Base-by-base conservation (phyloP, 345 rosid species). In the Eucalyptus rudis region DNA sequence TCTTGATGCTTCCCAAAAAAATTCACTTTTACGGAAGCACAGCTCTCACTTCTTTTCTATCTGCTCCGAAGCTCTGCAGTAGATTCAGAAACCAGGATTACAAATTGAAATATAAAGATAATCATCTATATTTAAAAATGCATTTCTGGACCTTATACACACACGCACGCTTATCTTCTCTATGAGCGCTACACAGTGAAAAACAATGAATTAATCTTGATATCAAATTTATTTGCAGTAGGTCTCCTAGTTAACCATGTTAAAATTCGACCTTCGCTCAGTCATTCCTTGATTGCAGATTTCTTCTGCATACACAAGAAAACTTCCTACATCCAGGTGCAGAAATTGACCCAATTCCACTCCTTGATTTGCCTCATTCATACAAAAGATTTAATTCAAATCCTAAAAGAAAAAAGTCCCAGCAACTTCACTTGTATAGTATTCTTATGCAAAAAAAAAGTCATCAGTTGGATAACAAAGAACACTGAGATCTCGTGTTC, bases 31-130 rank as follows among this genome's bases (percentile, higher is more conserved):
- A 96, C 49, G 98, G 99, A 92, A 98, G 97, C 40, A 89, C 88
- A 29, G 91, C 95, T 91, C 95, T 94, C 56, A 95, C 92, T 92
- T 96, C 98, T 93, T 97, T 98, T 94, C 99, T 95, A 87, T 97
- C 99, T 44, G 97, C 93, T 92, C 99, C 99, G 81, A 87, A 96
- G 43, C 96, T 90, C 99, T 95, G 93, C 88, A 89, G 86, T 91
- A 86, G 83, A 83, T 71, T 76, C 76, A 88, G 40, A 43, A 40
- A 49, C 13, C 68, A 79, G 22, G n/a, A 76, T 76, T 76, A 36
- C 83, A 36, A 11, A 14, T 36, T 20, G 83, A 76, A 36, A 76
- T 40, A 76, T n/a, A 86, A 22, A 86, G 62, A 49, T 31, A 31
- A 51, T 50, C 29, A 17, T 56, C 58, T 17, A 86, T 15, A n/a